Percentiles rank a stretch among this genome's conserved stretches.
phyloP scores from a whole-genome alignment of 208 protist species.

The Crithidia sp. region DNA sequence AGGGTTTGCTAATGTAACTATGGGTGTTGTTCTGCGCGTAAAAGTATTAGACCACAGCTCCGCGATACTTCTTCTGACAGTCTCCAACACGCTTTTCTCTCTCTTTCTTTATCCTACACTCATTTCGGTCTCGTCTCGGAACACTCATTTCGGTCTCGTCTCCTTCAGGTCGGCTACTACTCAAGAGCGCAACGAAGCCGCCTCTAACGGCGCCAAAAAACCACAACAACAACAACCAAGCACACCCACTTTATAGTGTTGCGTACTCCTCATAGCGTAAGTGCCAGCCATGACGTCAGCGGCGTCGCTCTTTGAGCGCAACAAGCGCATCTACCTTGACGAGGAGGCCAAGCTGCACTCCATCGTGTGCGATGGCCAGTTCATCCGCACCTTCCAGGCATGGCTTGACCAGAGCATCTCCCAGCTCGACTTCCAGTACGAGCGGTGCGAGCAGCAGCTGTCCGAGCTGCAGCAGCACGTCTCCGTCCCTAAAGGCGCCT shows the following conservation, averaged over 20 bases:
- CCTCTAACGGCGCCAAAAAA: too few relatives aligned
- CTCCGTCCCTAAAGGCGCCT: slow-evolving; percentile 59
- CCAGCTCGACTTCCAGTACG: slow-evolving; percentile 83
- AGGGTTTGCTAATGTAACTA: too few relatives aligned
- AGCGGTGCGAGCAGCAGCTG: slow-evolving; percentile 84
- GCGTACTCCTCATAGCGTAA: background rate
- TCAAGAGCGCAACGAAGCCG: too few relatives aligned
- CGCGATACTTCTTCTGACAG: too few relatives aligned
- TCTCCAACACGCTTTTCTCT: too few relatives aligned
- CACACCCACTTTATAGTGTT: too few relatives aligned
- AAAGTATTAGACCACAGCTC: too few relatives aligned
- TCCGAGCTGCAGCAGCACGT: slow-evolving; percentile 86
- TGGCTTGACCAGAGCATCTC: slow-evolving; percentile 86
- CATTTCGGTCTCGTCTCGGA: background rate
- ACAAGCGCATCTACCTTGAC: slow-evolving; percentile 83
- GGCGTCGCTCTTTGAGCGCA: slow-evolving; percentile 81
- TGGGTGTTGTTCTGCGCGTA: too few relatives aligned
- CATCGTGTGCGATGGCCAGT: slow-evolving; percentile 66
- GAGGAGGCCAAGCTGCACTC: slow-evolving; percentile 82
- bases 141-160: background rate
- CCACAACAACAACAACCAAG: too few relatives aligned
- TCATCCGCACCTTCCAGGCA: slow-evolving; percentile 68
- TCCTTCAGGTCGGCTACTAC: too few relatives aligned
- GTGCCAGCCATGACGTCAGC: slow-evolving; percentile 41
- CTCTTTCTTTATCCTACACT: background rate